These are phyloP conservation scores for Fusarium sp. DNA, from an alignment of 2,329 filamentous ascomycete genomes.

Conservation along the genomic window DNA sequence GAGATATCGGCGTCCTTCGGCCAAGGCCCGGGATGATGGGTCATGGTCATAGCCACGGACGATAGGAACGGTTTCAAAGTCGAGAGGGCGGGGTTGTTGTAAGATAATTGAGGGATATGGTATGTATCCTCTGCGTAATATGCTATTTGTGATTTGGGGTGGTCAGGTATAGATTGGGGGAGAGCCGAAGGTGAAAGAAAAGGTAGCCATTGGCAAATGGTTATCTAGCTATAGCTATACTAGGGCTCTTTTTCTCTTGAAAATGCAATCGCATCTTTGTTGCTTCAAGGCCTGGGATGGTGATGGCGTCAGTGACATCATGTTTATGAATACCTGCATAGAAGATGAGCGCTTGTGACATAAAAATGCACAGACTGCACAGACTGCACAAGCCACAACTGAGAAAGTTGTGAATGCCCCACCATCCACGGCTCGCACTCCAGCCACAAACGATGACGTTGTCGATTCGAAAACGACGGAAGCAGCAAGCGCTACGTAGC, in stretches of 20 bases:
- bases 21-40: slow-evolving; percentile 53
- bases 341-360: not conserved
- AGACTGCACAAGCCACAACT: slow-evolving; percentile 16
- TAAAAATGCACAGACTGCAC: not conserved
- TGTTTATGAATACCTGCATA: not conserved
- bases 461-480: slow-evolving; percentile 44
- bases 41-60: slow-evolving; percentile 27
- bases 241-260: not conserved
- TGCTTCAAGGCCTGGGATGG: not conserved
- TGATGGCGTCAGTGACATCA: not conserved
- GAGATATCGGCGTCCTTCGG: slow-evolving; percentile 50
- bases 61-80: not conserved
- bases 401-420: slow-evolving; percentile 18
- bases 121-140: slow-evolving; percentile 12
- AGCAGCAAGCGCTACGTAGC: slow-evolving; percentile 23
- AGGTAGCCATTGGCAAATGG: not conserved
- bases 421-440: slow-evolving; percentile 26
- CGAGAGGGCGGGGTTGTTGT: slow-evolving; percentile 3
- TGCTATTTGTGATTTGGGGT: slow-evolving; percentile 14
- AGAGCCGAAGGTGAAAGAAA: slow-evolving; percentile 3
- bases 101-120: slow-evolving; percentile 14
- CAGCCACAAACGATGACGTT: slow-evolving; percentile 54
- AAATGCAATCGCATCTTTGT: not conserved
- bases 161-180: slow-evolving; percentile 1
- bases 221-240: not conserved